Evolutionary conservation across 345 rosid species (phyloP).

Genomic region (sweet orange (Citrus sinensis)): DVS_A1.0 CM039162.1:21194501-21195000

Average conservation of each 20-base stretch:
- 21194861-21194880: slow-evolving; percentile 20
- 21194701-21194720: slow-evolving; percentile 21
- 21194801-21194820: background rate
- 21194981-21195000: background rate
- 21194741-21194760: slow-evolving; percentile 17
- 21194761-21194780: slow-evolving; percentile 23
- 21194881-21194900: slow-evolving; percentile 26
- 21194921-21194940: background rate
- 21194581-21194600: too few species aligned
- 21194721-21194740: slow-evolving; percentile 23
- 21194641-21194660: too few species aligned
- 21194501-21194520: background rate
- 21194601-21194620: too few species aligned
- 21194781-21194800: slow-evolving; percentile 20
- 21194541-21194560: background rate
- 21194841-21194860: slow-evolving; percentile 11
- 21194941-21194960: background rate
- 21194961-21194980: background rate
- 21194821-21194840: slow-evolving; percentile 1
- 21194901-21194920: slow-evolving; percentile 4
- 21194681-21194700: background rate
- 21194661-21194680: too few species aligned
- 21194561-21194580: background rate
- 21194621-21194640: too few species aligned
- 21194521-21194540: background rate